Evolutionary conservation across 1,284 basidiomycete genomes (phyloP).

Genomic region (Trichosporon ovoides): DNA sequence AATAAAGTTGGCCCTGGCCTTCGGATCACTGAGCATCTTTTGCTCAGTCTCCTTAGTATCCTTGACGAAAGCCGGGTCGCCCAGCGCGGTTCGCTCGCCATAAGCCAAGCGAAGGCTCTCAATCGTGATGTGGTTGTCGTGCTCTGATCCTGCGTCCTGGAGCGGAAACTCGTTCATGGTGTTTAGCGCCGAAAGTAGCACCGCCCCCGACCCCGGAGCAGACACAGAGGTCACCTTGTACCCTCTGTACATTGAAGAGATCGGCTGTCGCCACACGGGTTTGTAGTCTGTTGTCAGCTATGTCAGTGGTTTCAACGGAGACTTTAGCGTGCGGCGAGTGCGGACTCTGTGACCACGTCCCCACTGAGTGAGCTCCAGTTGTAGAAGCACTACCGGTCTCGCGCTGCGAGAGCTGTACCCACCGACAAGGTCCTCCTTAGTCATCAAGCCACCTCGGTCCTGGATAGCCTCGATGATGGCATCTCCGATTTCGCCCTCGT

Average conservation of each 20-base stretch:
- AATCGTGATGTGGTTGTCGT: slow-evolving; percentile 30
- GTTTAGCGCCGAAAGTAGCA: slow-evolving; percentile 35
- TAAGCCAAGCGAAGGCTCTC: slow-evolving; percentile 39
- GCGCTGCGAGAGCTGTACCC: slow-evolving; percentile 2
- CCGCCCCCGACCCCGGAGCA: slow-evolving; percentile 41
- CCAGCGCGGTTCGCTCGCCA: slow-evolving; percentile 37
- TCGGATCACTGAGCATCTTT: slow-evolving; percentile 19
- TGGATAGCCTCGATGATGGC: background rate
- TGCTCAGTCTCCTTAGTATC: slow-evolving; percentile 27
- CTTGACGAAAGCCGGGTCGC: slow-evolving; percentile 37
- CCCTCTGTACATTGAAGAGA: slow-evolving; percentile 28
- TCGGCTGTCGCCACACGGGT: slow-evolving; percentile 25
- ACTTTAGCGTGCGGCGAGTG: too few species aligned
- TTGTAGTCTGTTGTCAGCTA: slow-evolving; percentile 24
- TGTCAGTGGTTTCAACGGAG: background rate
- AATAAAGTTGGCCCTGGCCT: background rate
- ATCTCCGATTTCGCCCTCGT: background rate
- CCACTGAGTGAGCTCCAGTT: too few species aligned
- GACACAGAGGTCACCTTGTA: slow-evolving; percentile 33
- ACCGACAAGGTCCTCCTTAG: slow-evolving; percentile 19
- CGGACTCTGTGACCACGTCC: too few species aligned
- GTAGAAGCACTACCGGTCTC: too few species aligned
- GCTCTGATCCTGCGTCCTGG: background rate
- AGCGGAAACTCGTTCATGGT: slow-evolving; percentile 26
- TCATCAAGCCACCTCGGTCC: background rate